Conservation (phyloP, 768 basidiomycete species). For the Baorangia bicolor region DNA sequence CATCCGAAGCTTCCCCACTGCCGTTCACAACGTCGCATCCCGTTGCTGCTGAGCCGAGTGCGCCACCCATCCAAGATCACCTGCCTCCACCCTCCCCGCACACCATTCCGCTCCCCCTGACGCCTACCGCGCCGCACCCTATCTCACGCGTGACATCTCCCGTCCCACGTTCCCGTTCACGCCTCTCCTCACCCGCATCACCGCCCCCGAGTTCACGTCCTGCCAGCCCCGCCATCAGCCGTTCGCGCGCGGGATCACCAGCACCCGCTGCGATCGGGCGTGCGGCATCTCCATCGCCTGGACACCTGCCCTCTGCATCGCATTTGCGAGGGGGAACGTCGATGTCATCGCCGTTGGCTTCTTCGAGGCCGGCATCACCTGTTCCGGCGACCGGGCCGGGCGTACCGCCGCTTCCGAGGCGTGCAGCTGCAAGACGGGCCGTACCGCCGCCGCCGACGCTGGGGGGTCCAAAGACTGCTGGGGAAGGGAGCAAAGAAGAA, state of each 20-base stretch:
- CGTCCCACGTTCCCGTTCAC: constrained; percentile 35
- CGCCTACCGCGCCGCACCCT: constrained; percentile 28
- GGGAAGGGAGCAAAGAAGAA: constrained; percentile 7
- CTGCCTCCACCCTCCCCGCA: constrained; percentile 20
- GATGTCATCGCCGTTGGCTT: constrained; percentile 30
- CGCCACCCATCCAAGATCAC: constrained; percentile 2
- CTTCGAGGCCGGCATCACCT: constrained; percentile 39
- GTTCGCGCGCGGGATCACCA: constrained; percentile 28
- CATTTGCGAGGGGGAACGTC: constrained; percentile 19
- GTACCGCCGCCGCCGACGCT: constrained; percentile 27
- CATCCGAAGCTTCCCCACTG: background rate
- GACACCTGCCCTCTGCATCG: background rate
- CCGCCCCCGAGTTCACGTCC: constrained; percentile 35
- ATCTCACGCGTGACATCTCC: constrained; percentile 20
- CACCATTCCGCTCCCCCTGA: constrained; percentile 23
- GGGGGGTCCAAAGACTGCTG: background rate
- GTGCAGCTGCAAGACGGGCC: constrained; percentile 55
- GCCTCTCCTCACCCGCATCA: constrained; percentile 23
- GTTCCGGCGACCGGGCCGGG: constrained; percentile 13
- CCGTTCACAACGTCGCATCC: background rate
- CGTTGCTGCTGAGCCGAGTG: constrained; percentile 8
- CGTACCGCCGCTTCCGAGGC: constrained; percentile 61
- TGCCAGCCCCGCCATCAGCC: constrained; percentile 20
- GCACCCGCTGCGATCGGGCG: constrained; percentile 9
- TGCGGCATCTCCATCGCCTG: constrained; percentile 13